Percentiles rank a stretch among this genome's conserved stretches.
Conservation (phyloP, 192 early-diverging fungal species). For the Backusella parvicylindrica region DNA sequence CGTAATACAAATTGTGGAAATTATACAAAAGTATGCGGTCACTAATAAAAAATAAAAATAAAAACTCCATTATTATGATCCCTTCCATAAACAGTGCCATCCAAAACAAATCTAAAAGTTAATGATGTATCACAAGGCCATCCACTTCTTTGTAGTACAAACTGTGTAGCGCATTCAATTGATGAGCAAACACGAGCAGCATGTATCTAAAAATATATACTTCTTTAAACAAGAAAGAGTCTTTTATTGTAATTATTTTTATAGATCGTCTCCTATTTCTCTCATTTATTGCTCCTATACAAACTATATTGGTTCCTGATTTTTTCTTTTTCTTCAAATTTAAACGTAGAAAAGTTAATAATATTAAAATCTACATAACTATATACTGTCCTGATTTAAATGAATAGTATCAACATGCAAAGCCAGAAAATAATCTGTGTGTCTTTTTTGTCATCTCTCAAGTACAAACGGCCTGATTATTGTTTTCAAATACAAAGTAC, state of each 20-base stretch:
- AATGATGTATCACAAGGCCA: slow-evolving; percentile 1
- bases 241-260: not conserved
- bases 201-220: not conserved
- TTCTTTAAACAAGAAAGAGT: not conserved
- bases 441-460: not conserved
- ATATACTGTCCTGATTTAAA: not conserved
- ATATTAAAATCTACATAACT: not conserved
- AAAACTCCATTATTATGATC: not conserved
- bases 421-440: not conserved
- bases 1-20: not conserved
- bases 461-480: not conserved
- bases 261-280: not conserved
- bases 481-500: not conserved
- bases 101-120: slow-evolving; percentile 3
- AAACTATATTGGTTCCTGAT: not conserved
- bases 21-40: not conserved
- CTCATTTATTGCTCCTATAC: not conserved
- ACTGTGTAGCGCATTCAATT: not conserved
- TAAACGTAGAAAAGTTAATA: not conserved
- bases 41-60: not conserved
- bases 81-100: slow-evolving; percentile 1
- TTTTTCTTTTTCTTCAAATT: not conserved
- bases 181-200: not conserved
- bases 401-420: not conserved
- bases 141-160: not conserved